Conservation (phyloP, 352 stramenopile species). For the Pythium utonaiense region DNA sequence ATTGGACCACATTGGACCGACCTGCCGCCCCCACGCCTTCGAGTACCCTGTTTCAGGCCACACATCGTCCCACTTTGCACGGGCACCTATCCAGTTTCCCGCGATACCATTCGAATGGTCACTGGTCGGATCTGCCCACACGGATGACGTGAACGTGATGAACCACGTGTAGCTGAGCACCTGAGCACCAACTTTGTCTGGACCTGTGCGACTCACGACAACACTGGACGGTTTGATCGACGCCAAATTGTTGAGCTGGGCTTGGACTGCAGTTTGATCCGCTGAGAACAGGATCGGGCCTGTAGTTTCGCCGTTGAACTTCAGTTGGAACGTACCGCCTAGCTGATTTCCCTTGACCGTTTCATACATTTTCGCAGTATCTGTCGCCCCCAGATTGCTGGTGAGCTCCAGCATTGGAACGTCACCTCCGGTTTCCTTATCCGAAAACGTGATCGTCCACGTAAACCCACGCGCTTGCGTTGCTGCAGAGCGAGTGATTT, state of each 20-base stretch:
- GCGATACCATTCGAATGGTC: constrained; percentile 76
- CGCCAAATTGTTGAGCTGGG: constrained; percentile 89
- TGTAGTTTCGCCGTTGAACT: constrained; percentile 93
- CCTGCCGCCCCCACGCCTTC: constrained; percentile 96
- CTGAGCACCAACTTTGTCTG: constrained; percentile 44
- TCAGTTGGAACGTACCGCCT: constrained; percentile 89
- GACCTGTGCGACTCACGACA: constrained; percentile 63
- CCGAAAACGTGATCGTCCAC: constrained; percentile 75
- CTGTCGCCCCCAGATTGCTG: constrained; percentile 35
- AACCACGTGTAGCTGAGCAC: constrained; percentile 88
- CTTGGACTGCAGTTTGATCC: constrained; percentile 75
- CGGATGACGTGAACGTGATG: constrained; percentile 93
- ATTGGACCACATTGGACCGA: constrained; percentile 77
- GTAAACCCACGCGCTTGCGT: constrained; percentile 73
- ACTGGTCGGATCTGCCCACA: constrained; percentile 90
- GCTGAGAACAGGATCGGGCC: constrained; percentile 87
- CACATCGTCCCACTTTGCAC: constrained; percentile 80
- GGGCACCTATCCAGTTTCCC: constrained; percentile 91
- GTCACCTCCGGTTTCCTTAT: constrained; percentile 75
- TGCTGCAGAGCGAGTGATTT: constrained; percentile 54
- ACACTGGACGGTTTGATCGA: constrained; percentile 92
- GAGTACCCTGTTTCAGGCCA: constrained; percentile 92
- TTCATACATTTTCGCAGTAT: constrained; percentile 58
- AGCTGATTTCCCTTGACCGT: constrained; percentile 86
- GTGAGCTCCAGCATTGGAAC: constrained; percentile 48